Evolutionary conservation across 2,329 filamentous ascomycete species (phyloP).

Genomic region (Gremmenia infestans): DNA sequence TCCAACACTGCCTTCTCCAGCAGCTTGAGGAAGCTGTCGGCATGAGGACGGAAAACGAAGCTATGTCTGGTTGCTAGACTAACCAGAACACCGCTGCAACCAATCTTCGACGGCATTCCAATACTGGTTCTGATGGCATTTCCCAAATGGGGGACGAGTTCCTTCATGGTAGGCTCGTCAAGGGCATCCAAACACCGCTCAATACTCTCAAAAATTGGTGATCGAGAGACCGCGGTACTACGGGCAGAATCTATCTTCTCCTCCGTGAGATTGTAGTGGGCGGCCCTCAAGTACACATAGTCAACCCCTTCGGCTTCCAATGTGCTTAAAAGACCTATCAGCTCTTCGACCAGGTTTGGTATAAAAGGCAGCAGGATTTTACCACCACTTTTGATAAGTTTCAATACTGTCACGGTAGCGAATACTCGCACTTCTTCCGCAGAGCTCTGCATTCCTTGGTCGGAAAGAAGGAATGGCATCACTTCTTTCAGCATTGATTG

Average conservation of each 20-base stretch:
- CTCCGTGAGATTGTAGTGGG: conserved; percentile 75
- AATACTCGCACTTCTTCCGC: conserved; percentile 85
- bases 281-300: conserved; percentile 85
- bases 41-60: conserved; percentile 68
- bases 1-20: conserved; percentile 81
- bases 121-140: conserved; percentile 78
- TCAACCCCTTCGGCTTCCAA: conserved; percentile 87
- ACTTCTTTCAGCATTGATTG: conserved; percentile 79
- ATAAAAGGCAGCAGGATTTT: conserved; percentile 74
- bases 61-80: conserved; percentile 78
- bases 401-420: conserved; percentile 74
- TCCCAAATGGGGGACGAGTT: conserved; percentile 68
- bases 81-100: conserved; percentile 77
- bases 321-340: conserved; percentile 77
- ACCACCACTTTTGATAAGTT: conserved; percentile 87
- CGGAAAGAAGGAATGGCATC: conserved; percentile 83
- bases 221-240: conserved; percentile 74
- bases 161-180: conserved; percentile 71
- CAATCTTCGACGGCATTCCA: conserved; percentile 90
- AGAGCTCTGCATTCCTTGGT: conserved; percentile 82
- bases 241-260: conserved; percentile 88
- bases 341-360: conserved; percentile 71
- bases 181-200: conserved; percentile 82
- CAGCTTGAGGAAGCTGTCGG: conserved; percentile 69
- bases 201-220: conserved; percentile 88